These are phyloP conservation scores for Singerocomus inundabilis DNA, from an alignment of 1,284 basidiomycete genomes.

Conservation along the genomic window DNA sequence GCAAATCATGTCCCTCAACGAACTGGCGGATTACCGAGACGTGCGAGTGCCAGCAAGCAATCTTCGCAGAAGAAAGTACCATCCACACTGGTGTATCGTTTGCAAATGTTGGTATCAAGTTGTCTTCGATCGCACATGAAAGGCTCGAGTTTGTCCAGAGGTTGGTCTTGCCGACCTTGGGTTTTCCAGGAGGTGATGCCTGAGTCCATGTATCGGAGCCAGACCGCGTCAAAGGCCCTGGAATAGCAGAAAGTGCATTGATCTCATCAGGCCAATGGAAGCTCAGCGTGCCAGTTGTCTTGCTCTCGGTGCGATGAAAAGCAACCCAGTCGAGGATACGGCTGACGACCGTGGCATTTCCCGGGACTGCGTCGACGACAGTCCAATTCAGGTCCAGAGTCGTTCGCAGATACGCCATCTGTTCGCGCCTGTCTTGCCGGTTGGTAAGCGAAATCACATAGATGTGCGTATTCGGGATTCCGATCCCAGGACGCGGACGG, in stretches of 20 bases:
- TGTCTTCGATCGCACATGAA: slow-evolving; percentile 50
- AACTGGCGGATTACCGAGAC: slow-evolving; percentile 50
- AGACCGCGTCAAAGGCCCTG: slow-evolving; percentile 29
- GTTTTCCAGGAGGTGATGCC: background rate
- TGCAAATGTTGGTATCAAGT: slow-evolving; percentile 40
- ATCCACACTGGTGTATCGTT: slow-evolving; percentile 43
- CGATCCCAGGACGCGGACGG: slow-evolving; percentile 16
- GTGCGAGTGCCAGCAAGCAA: slow-evolving; percentile 80
- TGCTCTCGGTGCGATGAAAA: slow-evolving; percentile 29
- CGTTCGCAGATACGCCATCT: slow-evolving; percentile 23
- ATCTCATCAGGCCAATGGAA: slow-evolving; percentile 51
- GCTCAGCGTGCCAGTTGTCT: background rate
- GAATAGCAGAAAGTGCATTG: slow-evolving; percentile 33
- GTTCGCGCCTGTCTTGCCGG: slow-evolving; percentile 25
- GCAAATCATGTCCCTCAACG: slow-evolving; percentile 27
- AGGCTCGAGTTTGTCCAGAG: slow-evolving; percentile 24
- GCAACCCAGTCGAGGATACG: slow-evolving; percentile 44
- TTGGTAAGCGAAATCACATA: slow-evolving; percentile 51
- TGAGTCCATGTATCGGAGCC: slow-evolving; percentile 37
- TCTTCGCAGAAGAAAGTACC: slow-evolving; percentile 53
- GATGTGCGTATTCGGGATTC: slow-evolving; percentile 33
- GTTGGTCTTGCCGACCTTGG: background rate
- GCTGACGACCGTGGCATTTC: slow-evolving; percentile 38
- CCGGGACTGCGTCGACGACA: slow-evolving; percentile 48
- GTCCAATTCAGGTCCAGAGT: slow-evolving; percentile 45